Evolutionary conservation across 2,329 filamentous ascomycete genomes (phyloP).

Genomic region (Fusarium sp.): DNA sequence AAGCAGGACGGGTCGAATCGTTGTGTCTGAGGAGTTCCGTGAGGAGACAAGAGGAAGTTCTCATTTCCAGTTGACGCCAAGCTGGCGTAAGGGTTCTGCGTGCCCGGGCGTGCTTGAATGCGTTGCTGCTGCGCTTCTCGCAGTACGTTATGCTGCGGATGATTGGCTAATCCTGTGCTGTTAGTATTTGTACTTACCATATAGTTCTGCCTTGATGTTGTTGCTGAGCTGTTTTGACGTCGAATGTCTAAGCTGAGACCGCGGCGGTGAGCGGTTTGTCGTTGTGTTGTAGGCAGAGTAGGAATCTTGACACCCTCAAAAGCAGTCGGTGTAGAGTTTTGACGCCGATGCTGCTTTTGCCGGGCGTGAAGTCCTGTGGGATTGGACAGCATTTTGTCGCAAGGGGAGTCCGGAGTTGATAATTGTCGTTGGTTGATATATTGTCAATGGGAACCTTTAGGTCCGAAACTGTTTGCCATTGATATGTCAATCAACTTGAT

Average conservation of each 20-base stretch:
- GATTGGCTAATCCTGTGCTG: slow-evolving; percentile 66
- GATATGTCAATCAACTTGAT: slow-evolving; percentile 12
- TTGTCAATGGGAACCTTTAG: slow-evolving; percentile 64
- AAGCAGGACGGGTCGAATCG: slow-evolving; percentile 64
- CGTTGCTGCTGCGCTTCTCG: slow-evolving; percentile 92
- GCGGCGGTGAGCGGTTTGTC: slow-evolving; percentile 74
- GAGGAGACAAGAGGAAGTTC: slow-evolving; percentile 69
- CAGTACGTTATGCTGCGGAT: slow-evolving; percentile 78
- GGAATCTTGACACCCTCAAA: slow-evolving; percentile 80
- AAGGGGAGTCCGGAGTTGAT: slow-evolving; percentile 75
- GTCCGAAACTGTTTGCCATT: slow-evolving; percentile 56
- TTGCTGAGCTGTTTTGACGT: slow-evolving; percentile 62
- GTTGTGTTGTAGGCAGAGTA: slow-evolving; percentile 66
- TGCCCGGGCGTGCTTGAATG: slow-evolving; percentile 81
- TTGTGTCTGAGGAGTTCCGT: slow-evolving; percentile 66
- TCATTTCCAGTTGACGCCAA: slow-evolving; percentile 59
- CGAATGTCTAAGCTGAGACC: slow-evolving; percentile 86
- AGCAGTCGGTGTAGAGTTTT: slow-evolving; percentile 85
- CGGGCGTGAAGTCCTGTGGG: slow-evolving; percentile 76
- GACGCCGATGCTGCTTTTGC: slow-evolving; percentile 76
- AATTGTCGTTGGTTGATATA: slow-evolving; percentile 63
- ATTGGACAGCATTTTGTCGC: slow-evolving; percentile 83
- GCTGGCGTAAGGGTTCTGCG: slow-evolving; percentile 51
- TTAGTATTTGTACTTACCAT: slow-evolving; percentile 68
- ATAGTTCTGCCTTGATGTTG: slow-evolving; percentile 50